Evolutionary conservation across 345 rosid genomes (phyloP), one percentile per base, ranked within the genome.

Genomic region (Arabidopsis suecica): DNA sequence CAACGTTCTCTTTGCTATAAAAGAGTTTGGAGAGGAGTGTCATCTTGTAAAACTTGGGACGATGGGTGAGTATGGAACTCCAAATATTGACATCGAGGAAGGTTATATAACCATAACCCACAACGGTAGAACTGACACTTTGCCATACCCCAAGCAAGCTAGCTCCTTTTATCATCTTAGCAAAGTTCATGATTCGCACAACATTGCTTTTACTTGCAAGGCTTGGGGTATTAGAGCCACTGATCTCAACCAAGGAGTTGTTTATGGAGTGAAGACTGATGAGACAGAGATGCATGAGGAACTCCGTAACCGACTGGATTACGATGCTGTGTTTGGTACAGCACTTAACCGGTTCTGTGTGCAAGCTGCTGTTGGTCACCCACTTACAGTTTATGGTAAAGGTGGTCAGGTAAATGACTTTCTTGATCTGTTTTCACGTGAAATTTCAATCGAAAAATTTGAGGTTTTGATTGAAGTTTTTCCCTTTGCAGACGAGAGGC

Each of bases 191-290:
- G 98, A 94, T 69, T 94, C 98, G 5, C 83, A 91, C 80, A 94
- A 91, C 81, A 91, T 94, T 82, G 98, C 97, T 59, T 91, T 94
- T 85, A 88, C 98, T 78, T 94, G 98, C 83, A 94, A 91, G 82
- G 98, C 98, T 67, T 94, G 99, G 99, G 99, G 99, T 68, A 88
- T 92, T 42, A 86, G 97, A 80, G 99, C 99, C 4, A 95, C 99
- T 54, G 99, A 95, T 73, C 85, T 95, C 9, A 95, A 95, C 79
- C 99, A 95, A 77, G 97, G 99, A 71, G 97, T 95, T 68, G 99
- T 95, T 65, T 95, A 95, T 82, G 99, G 99, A 55, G 87, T 87
- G 20, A 86, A 85, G 80, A 95, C 97, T 1, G 93, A 95, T 40
- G 99, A 95, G 81, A 95, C 99, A 1, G 90, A 86, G 61, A 80